Conservation (phyloP, 2,329 filamentous ascomycete species). For the Pezizomycotina sp. region DNA sequence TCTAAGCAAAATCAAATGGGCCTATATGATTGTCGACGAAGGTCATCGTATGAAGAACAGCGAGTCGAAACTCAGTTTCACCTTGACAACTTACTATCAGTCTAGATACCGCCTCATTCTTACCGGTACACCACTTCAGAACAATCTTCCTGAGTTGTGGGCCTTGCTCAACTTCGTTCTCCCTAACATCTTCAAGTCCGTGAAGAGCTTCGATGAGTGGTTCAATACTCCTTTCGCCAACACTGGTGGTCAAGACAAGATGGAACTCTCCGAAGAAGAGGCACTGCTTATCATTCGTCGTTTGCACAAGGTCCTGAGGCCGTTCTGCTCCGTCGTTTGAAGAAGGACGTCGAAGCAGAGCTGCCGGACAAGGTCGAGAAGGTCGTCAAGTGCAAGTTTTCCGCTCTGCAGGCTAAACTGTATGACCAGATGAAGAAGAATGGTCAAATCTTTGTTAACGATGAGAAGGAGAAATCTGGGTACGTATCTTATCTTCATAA, state of each 20-base stretch:
- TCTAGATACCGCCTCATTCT: slow-evolving; percentile 92
- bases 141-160: slow-evolving; percentile 92
- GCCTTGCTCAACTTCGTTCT: slow-evolving; percentile 96
- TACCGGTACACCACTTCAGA: slow-evolving; percentile 91
- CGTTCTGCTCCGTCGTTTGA: slow-evolving; percentile 95
- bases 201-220: slow-evolving; percentile 98
- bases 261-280: slow-evolving; percentile 99
- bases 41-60: slow-evolving; percentile 99
- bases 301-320: slow-evolving; percentile 90
- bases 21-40: slow-evolving; percentile 99
- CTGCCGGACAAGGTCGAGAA: slow-evolving; percentile 97
- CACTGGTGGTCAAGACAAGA: slow-evolving; percentile 93
- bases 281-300: slow-evolving; percentile 94
- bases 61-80: slow-evolving; percentile 86
- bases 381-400: slow-evolving; percentile 98
- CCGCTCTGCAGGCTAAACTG: slow-evolving; percentile 75
- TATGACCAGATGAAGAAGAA: slow-evolving; percentile 97
- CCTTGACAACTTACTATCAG: slow-evolving; percentile 85
- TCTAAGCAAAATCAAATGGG: slow-evolving; percentile 97
- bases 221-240: slow-evolving; percentile 99
- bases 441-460: slow-evolving; percentile 85
- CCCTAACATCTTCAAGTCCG: slow-evolving; percentile 97
- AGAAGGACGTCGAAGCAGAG: slow-evolving; percentile 99
- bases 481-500: slow-evolving; percentile 3
- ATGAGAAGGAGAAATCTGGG: slow-evolving; percentile 50